These are phyloP conservation scores for Trypanosomatidae sp. DNA, from an alignment of 208 protist genomes.

Conservation along the genomic window DNA sequence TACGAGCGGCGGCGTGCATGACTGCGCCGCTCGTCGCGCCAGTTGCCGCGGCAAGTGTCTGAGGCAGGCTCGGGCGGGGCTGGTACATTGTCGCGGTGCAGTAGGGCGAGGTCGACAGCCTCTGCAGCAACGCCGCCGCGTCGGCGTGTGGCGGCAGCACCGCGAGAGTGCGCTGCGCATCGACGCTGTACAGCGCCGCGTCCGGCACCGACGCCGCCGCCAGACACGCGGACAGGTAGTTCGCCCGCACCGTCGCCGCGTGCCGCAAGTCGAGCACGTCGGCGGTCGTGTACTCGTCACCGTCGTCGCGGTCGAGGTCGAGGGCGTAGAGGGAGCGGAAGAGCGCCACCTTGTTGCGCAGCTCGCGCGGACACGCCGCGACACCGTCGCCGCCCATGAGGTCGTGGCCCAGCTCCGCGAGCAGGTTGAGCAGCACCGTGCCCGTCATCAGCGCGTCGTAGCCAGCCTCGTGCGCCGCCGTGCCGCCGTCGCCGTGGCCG, in stretches of 20 bases:
- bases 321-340: constrained; percentile 51
- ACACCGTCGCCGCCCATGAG: constrained; percentile 1
- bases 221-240: constrained; percentile 31
- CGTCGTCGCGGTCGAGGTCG: constrained; percentile 4
- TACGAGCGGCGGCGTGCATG: no score
- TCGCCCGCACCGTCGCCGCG: constrained; percentile 11
- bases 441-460: constrained; percentile 68
- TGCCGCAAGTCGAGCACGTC: constrained; percentile 28
- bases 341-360: constrained; percentile 31
- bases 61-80: no score
- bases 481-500: neutral
- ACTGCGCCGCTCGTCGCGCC: no score
- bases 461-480: constrained; percentile 35
- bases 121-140: no score
- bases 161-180: constrained; percentile 22
- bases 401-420: constrained; percentile 23
- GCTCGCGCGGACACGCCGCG: constrained; percentile 6
- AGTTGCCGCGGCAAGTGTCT: no score
- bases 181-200: constrained; percentile 15
- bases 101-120: no score
- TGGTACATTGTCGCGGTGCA: no score
- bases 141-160: constrained; percentile 21
- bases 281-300: constrained; percentile 30
- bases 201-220: constrained; percentile 9
- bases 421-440: constrained; percentile 45